Conservation (phyloP, 495 filamentous ascomycete species). For the Saxophila tyrrhenica region DNA sequence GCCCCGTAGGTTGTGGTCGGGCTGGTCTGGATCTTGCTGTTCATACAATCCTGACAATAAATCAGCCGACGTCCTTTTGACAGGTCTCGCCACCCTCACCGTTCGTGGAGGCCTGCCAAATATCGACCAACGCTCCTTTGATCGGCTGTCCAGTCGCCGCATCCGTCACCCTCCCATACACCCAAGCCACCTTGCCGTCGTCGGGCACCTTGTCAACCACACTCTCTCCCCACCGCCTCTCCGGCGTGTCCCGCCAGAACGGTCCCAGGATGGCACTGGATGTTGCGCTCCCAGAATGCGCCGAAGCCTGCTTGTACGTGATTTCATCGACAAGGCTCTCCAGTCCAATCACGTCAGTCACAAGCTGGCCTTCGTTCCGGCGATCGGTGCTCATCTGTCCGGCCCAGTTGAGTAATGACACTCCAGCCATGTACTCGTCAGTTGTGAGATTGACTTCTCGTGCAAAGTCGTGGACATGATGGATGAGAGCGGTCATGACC, state of each 20-base stretch:
- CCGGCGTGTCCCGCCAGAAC: neutral
- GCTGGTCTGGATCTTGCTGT: neutral
- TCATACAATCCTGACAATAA: neutral
- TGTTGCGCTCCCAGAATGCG: neutral
- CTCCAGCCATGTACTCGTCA: conserved; percentile 68
- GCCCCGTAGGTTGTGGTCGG: neutral
- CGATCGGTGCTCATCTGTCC: conserved; percentile 44
- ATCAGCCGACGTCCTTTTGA: no score
- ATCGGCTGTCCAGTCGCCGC: neutral
- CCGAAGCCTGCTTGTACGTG: conserved; percentile 1
- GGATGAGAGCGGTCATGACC: conserved; percentile 53
- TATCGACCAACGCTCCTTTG: neutral
- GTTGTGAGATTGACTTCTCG: conserved; percentile 67
- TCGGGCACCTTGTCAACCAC: neutral
- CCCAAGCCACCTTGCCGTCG: neutral
- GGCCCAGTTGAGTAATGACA: conserved; percentile 43
- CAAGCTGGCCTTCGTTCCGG: conserved; percentile 63
- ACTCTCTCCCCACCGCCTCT: neutral
- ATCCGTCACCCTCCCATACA: neutral
- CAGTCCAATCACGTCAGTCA: conserved; percentile 67
- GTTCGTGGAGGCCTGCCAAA: conserved; percentile 2
- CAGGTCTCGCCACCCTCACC: neutral
- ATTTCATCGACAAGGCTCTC: conserved; percentile 31
- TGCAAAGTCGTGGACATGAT: conserved; percentile 71
- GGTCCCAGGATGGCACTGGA: neutral